These are phyloP conservation scores for Sclerotiophoma versabilis DNA, from an alignment of 2,329 filamentous ascomycete species.

Conservation along the genomic window DNA sequence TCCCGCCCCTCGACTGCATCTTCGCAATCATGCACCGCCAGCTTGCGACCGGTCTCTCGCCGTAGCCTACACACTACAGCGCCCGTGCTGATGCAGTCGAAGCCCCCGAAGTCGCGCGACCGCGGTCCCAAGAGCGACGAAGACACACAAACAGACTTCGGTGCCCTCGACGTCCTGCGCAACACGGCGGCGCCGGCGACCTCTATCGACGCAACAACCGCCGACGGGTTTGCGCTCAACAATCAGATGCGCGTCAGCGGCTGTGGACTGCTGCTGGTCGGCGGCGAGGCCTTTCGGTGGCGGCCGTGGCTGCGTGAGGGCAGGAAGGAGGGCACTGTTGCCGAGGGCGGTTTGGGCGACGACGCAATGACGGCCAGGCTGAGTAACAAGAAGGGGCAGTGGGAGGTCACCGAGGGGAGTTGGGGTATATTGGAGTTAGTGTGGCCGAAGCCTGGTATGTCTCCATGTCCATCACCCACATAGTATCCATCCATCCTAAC, in stretches of 20 bases:
- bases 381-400: conserved; percentile 79
- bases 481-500: too few species aligned
- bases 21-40: background rate
- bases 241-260: conserved; percentile 75
- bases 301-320: conserved; percentile 71
- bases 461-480: too few species aligned
- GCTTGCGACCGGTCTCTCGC: conserved; percentile 4
- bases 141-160: conserved; percentile 75
- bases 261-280: conserved; percentile 78
- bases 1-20: conserved; percentile 6
- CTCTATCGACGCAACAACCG: conserved; percentile 80
- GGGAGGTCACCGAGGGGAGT: conserved; percentile 73
- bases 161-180: conserved; percentile 77
- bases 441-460: conserved; percentile 87
- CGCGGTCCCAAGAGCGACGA: conserved; percentile 68
- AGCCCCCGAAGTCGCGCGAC: conserved; percentile 59
- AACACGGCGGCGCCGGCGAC: conserved; percentile 79
- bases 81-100: conserved; percentile 25
- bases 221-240: conserved; percentile 85
- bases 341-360: conserved; percentile 38
- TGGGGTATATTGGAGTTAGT: conserved; percentile 80
- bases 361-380: conserved; percentile 53
- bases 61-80: conserved; percentile 31
- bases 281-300: conserved; percentile 90
- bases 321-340: conserved; percentile 32